These are phyloP conservation scores for Aspergillus bertholletiae DNA, from an alignment of 495 filamentous ascomycete genomes.

Conservation along the genomic window DNA sequence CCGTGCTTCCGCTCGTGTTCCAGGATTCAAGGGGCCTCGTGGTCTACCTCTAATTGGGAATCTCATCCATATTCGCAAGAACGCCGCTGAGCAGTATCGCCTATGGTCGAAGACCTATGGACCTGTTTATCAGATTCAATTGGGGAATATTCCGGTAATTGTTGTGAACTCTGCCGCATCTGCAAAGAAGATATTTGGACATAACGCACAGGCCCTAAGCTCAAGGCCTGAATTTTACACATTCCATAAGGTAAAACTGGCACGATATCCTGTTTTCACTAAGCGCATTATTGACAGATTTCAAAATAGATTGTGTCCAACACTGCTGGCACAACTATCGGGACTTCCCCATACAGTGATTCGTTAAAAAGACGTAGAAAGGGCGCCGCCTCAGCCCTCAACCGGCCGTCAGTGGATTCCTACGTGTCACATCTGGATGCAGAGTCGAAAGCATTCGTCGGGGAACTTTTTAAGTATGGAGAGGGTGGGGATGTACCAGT, in stretches of 20 bases:
- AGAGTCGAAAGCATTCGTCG: conserved; percentile 56
- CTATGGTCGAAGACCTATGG: conserved; percentile 56
- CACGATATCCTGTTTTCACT: not conserved
- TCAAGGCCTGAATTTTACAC: conserved; percentile 62
- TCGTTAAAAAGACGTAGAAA: conserved; percentile 61
- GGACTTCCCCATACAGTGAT: conserved; percentile 60
- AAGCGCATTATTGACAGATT: not conserved
- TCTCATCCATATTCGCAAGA: conserved; percentile 53
- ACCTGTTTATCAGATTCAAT: conserved; percentile 53
- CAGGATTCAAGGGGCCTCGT: conserved; percentile 50
- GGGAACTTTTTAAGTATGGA: conserved; percentile 55
- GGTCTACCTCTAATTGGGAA: conserved; percentile 63
- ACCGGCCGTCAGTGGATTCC: conserved; percentile 55
- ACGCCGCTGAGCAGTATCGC: conserved; percentile 59
- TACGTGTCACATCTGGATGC: conserved; percentile 60
- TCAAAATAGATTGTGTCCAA: conserved; percentile 53
- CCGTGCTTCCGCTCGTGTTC: conserved; percentile 45
- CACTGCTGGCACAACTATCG: conserved; percentile 63
- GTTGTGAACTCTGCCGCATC: conserved; percentile 57
- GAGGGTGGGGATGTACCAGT: conserved; percentile 48
- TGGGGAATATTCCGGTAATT: conserved; percentile 59
- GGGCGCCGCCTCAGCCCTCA: conserved; percentile 60
- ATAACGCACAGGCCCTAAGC: conserved; percentile 56
- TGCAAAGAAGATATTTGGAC: conserved; percentile 55
- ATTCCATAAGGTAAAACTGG: conserved; percentile 54